phyloP scores from a whole-genome alignment of 1,284 basidiomycete species.

The Ustilago nuda region DNA sequence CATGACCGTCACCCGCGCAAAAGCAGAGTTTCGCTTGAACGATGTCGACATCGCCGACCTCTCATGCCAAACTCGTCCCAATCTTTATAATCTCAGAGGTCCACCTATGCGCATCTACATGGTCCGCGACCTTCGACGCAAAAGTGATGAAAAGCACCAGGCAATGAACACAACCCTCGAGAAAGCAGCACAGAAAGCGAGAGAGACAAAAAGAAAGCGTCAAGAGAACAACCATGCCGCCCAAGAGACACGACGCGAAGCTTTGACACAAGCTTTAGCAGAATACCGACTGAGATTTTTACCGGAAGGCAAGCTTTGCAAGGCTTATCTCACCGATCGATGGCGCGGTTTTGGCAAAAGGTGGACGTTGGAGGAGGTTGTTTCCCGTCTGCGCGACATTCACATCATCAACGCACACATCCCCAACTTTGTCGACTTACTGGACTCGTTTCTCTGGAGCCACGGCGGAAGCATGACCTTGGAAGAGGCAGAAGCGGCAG shows the following conservation, averaged over 20 bases:
- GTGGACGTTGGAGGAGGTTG: background rate
- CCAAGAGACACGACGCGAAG: background rate
- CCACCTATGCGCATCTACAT: background rate
- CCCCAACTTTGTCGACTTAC: background rate
- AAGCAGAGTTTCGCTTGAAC: background rate
- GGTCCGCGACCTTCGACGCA: background rate
- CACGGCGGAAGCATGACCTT: background rate
- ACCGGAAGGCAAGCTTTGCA: background rate
- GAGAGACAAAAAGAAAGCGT: background rate
- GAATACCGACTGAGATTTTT: background rate
- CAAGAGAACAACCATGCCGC: background rate
- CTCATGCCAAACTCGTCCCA: background rate
- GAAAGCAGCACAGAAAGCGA: background rate
- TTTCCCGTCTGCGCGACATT: background rate
- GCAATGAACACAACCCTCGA: background rate
- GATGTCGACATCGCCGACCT: background rate
- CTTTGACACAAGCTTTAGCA: background rate
- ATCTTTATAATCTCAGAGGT: background rate
- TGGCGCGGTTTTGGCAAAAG: background rate
- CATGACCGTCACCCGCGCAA: background rate
- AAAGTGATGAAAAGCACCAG: background rate
- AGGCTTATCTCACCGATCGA: background rate
- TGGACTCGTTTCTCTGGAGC: background rate
- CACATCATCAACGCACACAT: background rate
- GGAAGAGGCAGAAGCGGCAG: background rate